These are phyloP conservation scores for Paecilomyces fulvus DNA, from an alignment of 2,329 filamentous ascomycete species.

Conservation along the genomic window DNA sequence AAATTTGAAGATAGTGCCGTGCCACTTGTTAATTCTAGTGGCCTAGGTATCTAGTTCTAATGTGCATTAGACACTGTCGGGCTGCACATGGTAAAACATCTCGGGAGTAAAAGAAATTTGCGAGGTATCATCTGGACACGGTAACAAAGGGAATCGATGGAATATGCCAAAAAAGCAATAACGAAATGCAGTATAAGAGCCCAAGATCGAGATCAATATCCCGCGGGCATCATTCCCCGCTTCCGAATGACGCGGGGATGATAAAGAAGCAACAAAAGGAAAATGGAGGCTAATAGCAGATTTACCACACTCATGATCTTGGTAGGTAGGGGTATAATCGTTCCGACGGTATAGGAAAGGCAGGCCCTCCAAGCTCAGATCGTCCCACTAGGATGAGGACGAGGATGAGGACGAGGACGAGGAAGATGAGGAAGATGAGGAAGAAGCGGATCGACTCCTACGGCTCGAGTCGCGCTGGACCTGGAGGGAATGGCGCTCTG, in stretches of 20 bases:
- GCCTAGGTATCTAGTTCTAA: not conserved
- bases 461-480: not conserved
- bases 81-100: not conserved
- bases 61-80: not conserved
- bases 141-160: not conserved
- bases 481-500: not conserved
- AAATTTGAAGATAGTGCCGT: not conserved
- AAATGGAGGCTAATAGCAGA: not conserved
- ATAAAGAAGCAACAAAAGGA: not conserved
- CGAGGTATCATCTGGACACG: not conserved
- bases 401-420: not conserved
- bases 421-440: not conserved
- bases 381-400: slow-evolving; percentile 2
- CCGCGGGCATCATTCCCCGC: not conserved
- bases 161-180: not conserved
- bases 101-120: not conserved
- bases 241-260: not conserved
- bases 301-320: not conserved
- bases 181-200: not conserved
- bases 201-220: not conserved
- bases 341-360: slow-evolving; percentile 8
- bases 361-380: slow-evolving; percentile 18
- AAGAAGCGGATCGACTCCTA: not conserved
- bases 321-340: not conserved
- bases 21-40: not conserved